phyloP scores from a whole-genome alignment of 192 early-diverging fungal genomes.

The Spinellus fusiger region DNA sequence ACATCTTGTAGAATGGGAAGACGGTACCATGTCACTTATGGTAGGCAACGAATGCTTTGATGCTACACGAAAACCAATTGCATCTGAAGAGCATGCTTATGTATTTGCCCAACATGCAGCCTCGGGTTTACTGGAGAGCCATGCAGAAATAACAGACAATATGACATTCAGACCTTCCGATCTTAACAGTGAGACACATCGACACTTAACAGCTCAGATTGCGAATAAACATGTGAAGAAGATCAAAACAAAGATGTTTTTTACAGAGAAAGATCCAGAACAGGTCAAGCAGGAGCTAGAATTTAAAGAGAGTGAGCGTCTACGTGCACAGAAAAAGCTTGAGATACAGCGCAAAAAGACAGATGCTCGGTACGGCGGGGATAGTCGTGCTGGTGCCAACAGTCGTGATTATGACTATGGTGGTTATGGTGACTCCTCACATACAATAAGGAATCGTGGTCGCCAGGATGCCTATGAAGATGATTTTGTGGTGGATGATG shows the following conservation, averaged over 20 bases:
- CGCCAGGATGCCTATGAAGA: conserved; percentile 38
- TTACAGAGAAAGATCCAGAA: conserved; percentile 66
- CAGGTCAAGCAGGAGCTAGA: conserved; percentile 53
- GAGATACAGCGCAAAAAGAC: conserved; percentile 36
- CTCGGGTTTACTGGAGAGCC: conserved; percentile 59
- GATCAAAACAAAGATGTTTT: conserved; percentile 56
- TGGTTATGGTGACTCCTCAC: conserved; percentile 35
- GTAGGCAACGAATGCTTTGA: conserved; percentile 74
- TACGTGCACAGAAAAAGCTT: conserved; percentile 46
- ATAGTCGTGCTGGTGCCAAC: too few species aligned
- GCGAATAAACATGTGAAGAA: conserved; percentile 62
- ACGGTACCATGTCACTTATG: conserved; percentile 65
- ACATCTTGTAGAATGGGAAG: conserved; percentile 72
- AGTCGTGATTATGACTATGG: conserved; percentile 34
- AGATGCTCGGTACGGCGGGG: conserved; percentile 18
- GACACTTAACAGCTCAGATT: conserved; percentile 58
- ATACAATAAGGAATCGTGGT: neutral
- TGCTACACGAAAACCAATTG: conserved; percentile 45
- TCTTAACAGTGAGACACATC: conserved; percentile 52
- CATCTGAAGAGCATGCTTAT: conserved; percentile 52
- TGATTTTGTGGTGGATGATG: conserved; percentile 54
- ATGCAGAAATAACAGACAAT: conserved; percentile 50
- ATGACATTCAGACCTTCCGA: conserved; percentile 64
- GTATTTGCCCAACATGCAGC: conserved; percentile 49
- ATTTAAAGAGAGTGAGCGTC: conserved; percentile 51